Conservation (phyloP, 257 asterid species). For the Penstemon newberryi region DNA sequence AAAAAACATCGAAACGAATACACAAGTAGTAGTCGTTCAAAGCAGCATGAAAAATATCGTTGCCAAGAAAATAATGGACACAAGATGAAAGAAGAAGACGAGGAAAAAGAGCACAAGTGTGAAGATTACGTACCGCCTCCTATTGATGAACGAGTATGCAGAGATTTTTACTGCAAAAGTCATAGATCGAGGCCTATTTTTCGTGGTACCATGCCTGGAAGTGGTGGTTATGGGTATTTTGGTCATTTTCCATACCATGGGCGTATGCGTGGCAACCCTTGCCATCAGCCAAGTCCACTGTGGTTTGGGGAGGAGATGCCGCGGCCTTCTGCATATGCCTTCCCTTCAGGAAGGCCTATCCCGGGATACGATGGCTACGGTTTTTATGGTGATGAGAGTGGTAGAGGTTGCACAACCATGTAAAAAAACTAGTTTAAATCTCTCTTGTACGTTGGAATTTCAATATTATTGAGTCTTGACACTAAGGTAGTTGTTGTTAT, state of each 20-base stretch:
- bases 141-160: conserved; percentile 18
- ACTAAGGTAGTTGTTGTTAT: too few relatives aligned
- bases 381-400: conserved; percentile 19
- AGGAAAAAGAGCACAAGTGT: neutral
- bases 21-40: too few relatives aligned
- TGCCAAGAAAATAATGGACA: neutral
- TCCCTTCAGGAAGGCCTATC: too few relatives aligned
- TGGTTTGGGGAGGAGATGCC: conserved; percentile 19
- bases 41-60: neutral
- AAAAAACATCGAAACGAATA: too few relatives aligned
- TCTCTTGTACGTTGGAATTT: neutral
- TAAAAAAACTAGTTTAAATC: neutral
- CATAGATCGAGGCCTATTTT: conserved; percentile 22
- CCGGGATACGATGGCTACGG: conserved; percentile 1
- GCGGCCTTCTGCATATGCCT: too few relatives aligned
- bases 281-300: neutral
- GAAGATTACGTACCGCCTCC: conserved; percentile 27
- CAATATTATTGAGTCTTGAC: neutral
- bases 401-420: conserved; percentile 17
- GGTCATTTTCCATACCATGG: conserved; percentile 3
- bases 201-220: conserved; percentile 2
- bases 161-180: conserved; percentile 29
- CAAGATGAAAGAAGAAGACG: neutral
- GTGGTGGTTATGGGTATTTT: neutral
- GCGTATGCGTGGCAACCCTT: neutral